These are phyloP conservation scores for Solanum ossicruentum DNA, from an alignment of 257 asterid species.

Conservation along the genomic window DNA sequence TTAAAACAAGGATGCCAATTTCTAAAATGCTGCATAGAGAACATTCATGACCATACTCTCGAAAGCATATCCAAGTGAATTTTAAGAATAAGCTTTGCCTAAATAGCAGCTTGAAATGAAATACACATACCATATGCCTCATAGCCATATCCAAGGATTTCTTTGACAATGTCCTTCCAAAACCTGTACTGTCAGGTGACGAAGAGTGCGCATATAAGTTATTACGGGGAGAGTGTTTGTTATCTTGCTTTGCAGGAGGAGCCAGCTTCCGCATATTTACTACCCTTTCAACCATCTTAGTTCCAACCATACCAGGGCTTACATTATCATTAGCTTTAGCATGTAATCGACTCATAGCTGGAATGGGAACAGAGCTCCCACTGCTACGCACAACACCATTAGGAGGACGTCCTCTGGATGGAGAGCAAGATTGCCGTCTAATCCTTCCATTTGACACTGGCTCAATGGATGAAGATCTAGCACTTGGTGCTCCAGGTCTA, in stretches of 20 bases:
- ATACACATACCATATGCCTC: conserved; percentile 18
- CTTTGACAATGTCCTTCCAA: conserved; percentile 16
- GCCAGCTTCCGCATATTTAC: conserved; percentile 16
- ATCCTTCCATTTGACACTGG: conserved; percentile 11
- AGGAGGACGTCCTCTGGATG: conserved; percentile 4
- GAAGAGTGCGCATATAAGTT: conserved; percentile 6
- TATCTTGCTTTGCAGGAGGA: conserved; percentile 13
- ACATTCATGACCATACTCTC: background rate
- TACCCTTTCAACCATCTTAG: conserved; percentile 19
- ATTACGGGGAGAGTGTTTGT: background rate
- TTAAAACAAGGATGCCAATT: background rate
- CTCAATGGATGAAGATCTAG: conserved; percentile 8
- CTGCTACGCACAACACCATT: conserved; percentile 1
- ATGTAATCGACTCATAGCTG: conserved; percentile 10
- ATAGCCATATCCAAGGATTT: conserved; percentile 21
- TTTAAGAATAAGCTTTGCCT: background rate
- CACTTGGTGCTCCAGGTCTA: conserved; percentile 7
- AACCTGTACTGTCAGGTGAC: conserved; percentile 11
- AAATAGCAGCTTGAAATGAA: background rate
- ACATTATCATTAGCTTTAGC: conserved; percentile 7
- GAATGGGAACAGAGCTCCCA: conserved; percentile 13
- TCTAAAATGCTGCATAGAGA: background rate
- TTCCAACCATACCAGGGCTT: conserved; percentile 11
- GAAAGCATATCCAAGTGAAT: background rate
- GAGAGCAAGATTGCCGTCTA: conserved; percentile 13